Evolutionary conservation across 306 rosid species (phyloP), one percentile per base, ranked within the genome.

Genomic region (Comarum palustre): DNA sequence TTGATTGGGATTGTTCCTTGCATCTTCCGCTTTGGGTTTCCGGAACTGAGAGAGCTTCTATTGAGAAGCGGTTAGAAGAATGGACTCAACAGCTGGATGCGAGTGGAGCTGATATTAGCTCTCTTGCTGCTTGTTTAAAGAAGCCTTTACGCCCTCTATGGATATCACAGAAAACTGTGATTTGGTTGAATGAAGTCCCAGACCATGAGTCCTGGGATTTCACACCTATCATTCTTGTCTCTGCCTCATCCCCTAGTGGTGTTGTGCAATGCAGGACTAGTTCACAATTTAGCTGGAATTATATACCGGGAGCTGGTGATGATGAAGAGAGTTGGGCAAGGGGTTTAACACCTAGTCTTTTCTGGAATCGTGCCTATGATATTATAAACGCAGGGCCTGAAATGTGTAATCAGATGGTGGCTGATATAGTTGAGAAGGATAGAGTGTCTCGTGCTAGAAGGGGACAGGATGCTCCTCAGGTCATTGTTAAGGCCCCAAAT

Each of bases 271-370:
- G 78, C 8, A 82, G 84, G 72, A 87, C 90, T 57, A 82, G 85
- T 72, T 87, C 96, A 4, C 91, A 89, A 80, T 89, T 86, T 80
- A 93, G 98, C 80, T 93, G 98, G 98, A 93, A 85, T 77, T 93
- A 93, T 72, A 91, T 91, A 63, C 80, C 97, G 0, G 97, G 98
- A 57, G 97, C 98, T 0, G 97, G 97, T 72, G 97, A 93, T 24
- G 97, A 93, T 39, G 98, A 93, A 85, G 98, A 93, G 86, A 90
- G 92, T 71, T 93, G 97, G 96, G 91, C 98, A 5, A 85, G 90
- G 80, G 89, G 98, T 55, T 82, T 93, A 75, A 77, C 94, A 50
- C 98, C 96, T 6, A 54, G 55, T 57, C 87, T 93, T 25, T 93
- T 93, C 42, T 89, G 98, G 98, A 81, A 71, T 19, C 75, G 90